Evolutionary conservation across 371 early-diverging fungal species (phyloP).

Genomic region (Rhizopus stolonifer): DNA sequence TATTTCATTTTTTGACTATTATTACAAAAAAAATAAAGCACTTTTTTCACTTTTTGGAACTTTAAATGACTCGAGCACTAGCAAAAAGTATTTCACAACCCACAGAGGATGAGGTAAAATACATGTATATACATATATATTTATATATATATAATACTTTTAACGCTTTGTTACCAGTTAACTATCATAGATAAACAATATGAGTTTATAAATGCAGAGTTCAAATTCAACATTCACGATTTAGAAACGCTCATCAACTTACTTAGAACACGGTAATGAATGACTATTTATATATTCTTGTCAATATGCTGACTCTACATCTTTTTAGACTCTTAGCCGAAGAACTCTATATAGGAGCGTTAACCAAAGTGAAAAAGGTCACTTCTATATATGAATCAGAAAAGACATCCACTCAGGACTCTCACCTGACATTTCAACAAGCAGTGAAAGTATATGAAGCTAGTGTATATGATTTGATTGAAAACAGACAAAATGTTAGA

Average conservation of each 20-base stretch:
- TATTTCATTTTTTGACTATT: not conserved
- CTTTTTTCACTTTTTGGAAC: too few relatives aligned
- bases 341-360: conserved; percentile 33
- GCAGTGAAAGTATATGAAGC: conserved; percentile 35
- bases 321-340: conserved; percentile 30
- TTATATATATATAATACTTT: too few relatives aligned
- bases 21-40: not conserved
- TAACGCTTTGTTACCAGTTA: too few relatives aligned
- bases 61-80: conserved; percentile 7
- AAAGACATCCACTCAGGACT: not conserved
- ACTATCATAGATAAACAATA: conserved; percentile 33
- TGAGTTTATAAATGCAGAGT: conserved; percentile 38
- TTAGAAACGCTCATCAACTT: conserved; percentile 36
- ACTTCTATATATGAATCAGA: conserved; percentile 24
- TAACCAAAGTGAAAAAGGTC: conserved; percentile 31
- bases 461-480: conserved; percentile 26
- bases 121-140: not conserved
- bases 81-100: conserved; percentile 14
- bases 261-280: conserved; percentile 35
- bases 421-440: conserved; percentile 19
- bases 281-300: not conserved
- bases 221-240: conserved; percentile 44
- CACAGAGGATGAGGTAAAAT: conserved; percentile 11
- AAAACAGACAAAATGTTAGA: conserved; percentile 23
- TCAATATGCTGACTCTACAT: not conserved